A percentile compares a stretch with the other conserved stretches of the same genome.
Evolutionary conservation across 2,329 filamentous ascomycete species (phyloP).

Genomic region (Trichothecium sympodiale): DNA sequence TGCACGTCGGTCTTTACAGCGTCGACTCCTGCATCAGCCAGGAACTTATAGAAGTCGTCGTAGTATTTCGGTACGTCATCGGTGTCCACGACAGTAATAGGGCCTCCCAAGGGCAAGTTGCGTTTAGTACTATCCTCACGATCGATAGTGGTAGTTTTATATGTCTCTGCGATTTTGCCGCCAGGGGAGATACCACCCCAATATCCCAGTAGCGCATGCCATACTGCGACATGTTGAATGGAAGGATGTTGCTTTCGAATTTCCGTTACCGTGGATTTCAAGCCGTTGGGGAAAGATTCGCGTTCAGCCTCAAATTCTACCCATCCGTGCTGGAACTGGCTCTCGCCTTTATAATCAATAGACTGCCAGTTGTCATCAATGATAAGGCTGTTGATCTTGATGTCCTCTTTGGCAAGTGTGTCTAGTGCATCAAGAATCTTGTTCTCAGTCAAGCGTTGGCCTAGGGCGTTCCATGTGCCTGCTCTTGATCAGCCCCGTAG

Average conservation of each 20-base stretch:
- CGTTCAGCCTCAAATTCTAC: constrained; percentile 77
- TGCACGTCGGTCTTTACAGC: constrained; percentile 90
- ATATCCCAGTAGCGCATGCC: constrained; percentile 84
- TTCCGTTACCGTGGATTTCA: constrained; percentile 57
- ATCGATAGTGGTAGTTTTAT: constrained; percentile 58
- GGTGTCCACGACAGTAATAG: constrained; percentile 62
- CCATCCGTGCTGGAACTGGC: constrained; percentile 55
- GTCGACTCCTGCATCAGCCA: constrained; percentile 64
- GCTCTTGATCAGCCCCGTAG: constrained; percentile 7
- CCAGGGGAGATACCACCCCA: constrained; percentile 79
- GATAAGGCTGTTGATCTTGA: constrained; percentile 76
- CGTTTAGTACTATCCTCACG: constrained; percentile 34
- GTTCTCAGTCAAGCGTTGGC: constrained; percentile 69
- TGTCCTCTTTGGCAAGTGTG: constrained; percentile 55
- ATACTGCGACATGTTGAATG: constrained; percentile 79
- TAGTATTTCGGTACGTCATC: constrained; percentile 71
- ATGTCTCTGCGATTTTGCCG: constrained; percentile 63
- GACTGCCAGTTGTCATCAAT: constrained; percentile 98
- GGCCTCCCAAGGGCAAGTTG: constrained; percentile 43
- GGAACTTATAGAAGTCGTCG: constrained; percentile 81
- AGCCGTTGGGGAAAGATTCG: constrained; percentile 65
- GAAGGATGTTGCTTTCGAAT: constrained; percentile 61
- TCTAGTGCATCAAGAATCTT: constrained; percentile 70
- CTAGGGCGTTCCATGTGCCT: constrained; percentile 89
- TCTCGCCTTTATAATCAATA: constrained; percentile 40